Evolutionary conservation across 83 land plant genomes (phyloP), one percentile per base, ranked within the genome.

Genomic region (Isoetes engelmannii): DNA sequence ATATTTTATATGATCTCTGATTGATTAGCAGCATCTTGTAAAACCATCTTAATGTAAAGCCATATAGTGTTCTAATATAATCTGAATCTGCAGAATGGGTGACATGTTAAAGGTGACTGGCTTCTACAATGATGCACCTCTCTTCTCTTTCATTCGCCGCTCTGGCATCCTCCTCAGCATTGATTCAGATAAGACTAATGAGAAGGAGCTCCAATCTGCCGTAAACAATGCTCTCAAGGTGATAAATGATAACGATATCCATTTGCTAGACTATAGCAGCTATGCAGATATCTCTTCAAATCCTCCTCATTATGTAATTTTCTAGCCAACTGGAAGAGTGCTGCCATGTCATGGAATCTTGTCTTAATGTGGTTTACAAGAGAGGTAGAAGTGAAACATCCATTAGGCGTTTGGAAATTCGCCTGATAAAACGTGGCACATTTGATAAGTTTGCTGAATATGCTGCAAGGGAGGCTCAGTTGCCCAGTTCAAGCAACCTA

Each of bases 391-490:
- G 67, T 9, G 47, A 64, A 47, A 41, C 9, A 7, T 13, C 42
- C 44, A 44, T 64, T 44, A 53, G 67, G 3, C 49, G 54, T 7
- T 44, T 64, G 67, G 67, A 64, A 41, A 64, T 64, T 13, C 41
- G 1, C 2, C 42, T 64, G 47, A 3, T 44, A 9, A 41, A 44
- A 41, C 8, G 49, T 21, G 62, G 62, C 10, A 59, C 62, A 18
- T 59, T 59, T 19, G 62, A 59, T 42, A 12, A 37, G 4, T 1
- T 59, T 19, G 62, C 3, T 12, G 19, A 59, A 8, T 42, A 4
- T 18, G 62, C 28, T 12, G 62, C 28, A 8, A 18, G 12, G 28
- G 28, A 59, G 61, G 61, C 20, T 15, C 20, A 8, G 28, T 59
- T 42, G 62, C 28, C 28, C 62, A 59, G 62, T 59, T 19, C 3